Conservation (phyloP, 768 basidiomycete species). For the Coprinellus aureogranulatus region DNA sequence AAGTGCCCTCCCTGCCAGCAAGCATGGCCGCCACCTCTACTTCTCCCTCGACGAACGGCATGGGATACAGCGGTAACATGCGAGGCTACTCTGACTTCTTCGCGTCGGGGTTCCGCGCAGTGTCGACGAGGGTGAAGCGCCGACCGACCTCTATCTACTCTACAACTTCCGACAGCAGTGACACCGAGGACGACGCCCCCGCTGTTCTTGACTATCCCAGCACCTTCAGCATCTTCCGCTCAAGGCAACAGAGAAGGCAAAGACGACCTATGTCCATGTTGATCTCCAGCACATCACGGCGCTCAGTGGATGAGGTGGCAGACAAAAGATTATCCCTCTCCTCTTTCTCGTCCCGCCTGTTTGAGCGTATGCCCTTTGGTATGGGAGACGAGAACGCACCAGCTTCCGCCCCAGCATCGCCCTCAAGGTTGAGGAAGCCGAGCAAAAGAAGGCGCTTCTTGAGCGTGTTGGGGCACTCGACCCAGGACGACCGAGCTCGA, state of each 20-base stretch:
- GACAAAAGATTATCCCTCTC: conserved; percentile 32
- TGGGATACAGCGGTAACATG: conserved; percentile 9
- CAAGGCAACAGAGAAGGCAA: conserved; percentile 1
- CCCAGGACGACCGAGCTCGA: not conserved
- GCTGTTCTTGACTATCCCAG: not conserved
- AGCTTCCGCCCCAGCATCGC: conserved; percentile 13
- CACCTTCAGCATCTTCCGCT: not conserved
- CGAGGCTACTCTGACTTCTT: conserved; percentile 48
- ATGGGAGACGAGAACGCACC: conserved; percentile 21
- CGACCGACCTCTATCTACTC: not conserved
- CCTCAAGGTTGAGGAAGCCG: conserved; percentile 14
- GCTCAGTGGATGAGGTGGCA: conserved; percentile 11
- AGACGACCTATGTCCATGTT: conserved; percentile 29
- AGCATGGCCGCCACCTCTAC: conserved; percentile 3
- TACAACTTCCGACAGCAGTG: not conserved
- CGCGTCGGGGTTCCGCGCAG: conserved; percentile 43
- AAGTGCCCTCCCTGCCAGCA: conserved; percentile 1
- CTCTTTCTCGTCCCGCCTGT: conserved; percentile 33
- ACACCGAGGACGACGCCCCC: not conserved
- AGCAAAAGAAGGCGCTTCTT: conserved; percentile 15
- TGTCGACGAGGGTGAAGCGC: conserved; percentile 22
- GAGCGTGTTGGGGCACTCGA: conserved; percentile 1
- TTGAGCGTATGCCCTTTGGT: conserved; percentile 27
- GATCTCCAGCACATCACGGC: conserved; percentile 13
- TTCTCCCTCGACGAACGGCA: conserved; percentile 8